Evolutionary conservation across 1,284 basidiomycete genomes (phyloP).

Genomic region (Puccinia hordei): DNA sequence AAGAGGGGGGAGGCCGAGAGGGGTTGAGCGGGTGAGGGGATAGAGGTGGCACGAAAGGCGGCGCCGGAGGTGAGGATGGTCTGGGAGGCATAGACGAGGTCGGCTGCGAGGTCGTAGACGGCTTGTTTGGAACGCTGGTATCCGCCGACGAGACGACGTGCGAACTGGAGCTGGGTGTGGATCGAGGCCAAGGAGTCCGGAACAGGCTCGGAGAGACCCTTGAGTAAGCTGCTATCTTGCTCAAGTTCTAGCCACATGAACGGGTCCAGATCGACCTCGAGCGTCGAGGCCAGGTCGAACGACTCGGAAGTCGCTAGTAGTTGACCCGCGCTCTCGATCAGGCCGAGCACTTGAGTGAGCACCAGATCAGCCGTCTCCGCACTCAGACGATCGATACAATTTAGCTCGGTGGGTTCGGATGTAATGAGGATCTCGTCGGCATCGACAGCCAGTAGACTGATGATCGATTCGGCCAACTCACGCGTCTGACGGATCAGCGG

Average conservation of each 20-base stretch:
- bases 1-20: constrained; percentile 45
- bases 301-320: constrained; percentile 24
- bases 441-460: constrained; percentile 7
- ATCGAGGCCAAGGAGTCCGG: not conserved
- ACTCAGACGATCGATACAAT: not conserved
- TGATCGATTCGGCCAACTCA: constrained; percentile 21
- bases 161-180: constrained; percentile 17
- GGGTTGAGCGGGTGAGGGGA: constrained; percentile 40
- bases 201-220: not conserved
- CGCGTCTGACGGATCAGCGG: constrained; percentile 23
- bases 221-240: not conserved
- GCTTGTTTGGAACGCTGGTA: constrained; percentile 32
- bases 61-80: not conserved
- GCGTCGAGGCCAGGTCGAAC: constrained; percentile 9
- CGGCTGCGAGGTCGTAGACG: constrained; percentile 32
- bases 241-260: constrained; percentile 41
- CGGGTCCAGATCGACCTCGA: constrained; percentile 41
- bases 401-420: constrained; percentile 16
- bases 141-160: constrained; percentile 32
- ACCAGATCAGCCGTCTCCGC: constrained; percentile 19
- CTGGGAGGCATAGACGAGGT: constrained; percentile 37
- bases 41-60: not conserved
- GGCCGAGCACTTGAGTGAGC: constrained; percentile 1
- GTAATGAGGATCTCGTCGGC: constrained; percentile 18
- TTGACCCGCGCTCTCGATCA: constrained; percentile 23